These are phyloP conservation scores for Penicillium pulvis DNA, from an alignment of 495 filamentous ascomycete genomes.

Conservation along the genomic window DNA sequence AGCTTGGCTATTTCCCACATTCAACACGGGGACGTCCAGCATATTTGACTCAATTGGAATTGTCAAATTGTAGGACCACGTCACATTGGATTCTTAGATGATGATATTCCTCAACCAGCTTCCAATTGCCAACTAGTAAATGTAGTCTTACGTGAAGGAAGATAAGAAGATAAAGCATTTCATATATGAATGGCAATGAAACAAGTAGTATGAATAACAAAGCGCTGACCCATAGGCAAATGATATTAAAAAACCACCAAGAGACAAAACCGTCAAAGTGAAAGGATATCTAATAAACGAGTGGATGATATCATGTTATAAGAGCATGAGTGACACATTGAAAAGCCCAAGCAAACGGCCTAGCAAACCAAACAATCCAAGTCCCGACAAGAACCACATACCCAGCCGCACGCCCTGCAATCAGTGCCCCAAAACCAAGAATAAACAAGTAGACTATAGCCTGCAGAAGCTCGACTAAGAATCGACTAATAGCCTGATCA, in stretches of 20 bases:
- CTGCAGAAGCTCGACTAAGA: slow-evolving; percentile 38
- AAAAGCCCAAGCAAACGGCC: slow-evolving; percentile 41
- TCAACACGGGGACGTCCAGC: slow-evolving; percentile 6
- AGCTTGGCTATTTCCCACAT: slow-evolving; percentile 1
- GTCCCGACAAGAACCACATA: slow-evolving; percentile 41
- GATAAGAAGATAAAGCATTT: not conserved
- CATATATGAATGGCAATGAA: not conserved
- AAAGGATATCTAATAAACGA: slow-evolving; percentile 3
- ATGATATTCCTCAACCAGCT: too few relatives aligned
- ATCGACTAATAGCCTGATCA: slow-evolving; percentile 34
- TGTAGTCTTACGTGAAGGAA: too few relatives aligned
- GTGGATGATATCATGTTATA: slow-evolving; percentile 3
- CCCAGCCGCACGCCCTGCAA: slow-evolving; percentile 35
- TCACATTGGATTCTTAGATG: too few relatives aligned
- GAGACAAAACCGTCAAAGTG: not conserved
- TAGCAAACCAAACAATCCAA: slow-evolving; percentile 48
- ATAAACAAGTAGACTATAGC: slow-evolving; percentile 40
- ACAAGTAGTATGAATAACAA: not conserved
- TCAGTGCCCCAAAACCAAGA: slow-evolving; percentile 36
- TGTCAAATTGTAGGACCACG: not conserved
- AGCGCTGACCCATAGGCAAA: not conserved
- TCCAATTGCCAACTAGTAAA: too few relatives aligned
- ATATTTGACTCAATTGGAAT: not conserved
- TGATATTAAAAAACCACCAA: not conserved
- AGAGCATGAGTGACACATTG: slow-evolving; percentile 34